A percentile compares a stretch with the other conserved stretches of the same genome.
Evolutionary conservation across 1,284 basidiomycete species (phyloP).

Genomic region (Sporisorium graminicola): DNA sequence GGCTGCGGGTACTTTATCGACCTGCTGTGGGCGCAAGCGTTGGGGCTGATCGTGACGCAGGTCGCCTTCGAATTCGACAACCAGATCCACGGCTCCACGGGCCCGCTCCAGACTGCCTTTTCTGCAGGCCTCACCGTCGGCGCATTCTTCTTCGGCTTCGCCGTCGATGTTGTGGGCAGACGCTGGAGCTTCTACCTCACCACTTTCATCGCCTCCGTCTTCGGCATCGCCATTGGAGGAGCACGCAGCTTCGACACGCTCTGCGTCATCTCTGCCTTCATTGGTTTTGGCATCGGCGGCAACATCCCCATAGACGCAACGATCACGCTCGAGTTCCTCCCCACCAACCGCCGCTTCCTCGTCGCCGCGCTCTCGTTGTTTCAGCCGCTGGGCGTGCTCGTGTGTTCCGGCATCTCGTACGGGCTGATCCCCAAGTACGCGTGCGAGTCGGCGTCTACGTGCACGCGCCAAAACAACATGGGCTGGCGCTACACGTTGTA

Average conservation of each 20-base stretch:
- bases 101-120: constrained; percentile 56
- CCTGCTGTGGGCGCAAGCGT: constrained; percentile 64
- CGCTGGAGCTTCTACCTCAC: constrained; percentile 64
- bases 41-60: constrained; percentile 57
- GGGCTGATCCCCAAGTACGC: constrained; percentile 59
- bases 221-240: constrained; percentile 58
- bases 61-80: constrained; percentile 51
- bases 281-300: constrained; percentile 62
- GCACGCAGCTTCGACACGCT: constrained; percentile 54
- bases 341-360: constrained; percentile 53
- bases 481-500: constrained; percentile 67
- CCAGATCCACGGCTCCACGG: constrained; percentile 43
- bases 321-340: constrained; percentile 62
- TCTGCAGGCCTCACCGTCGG: constrained; percentile 62
- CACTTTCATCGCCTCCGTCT: constrained; percentile 57
- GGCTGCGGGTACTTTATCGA: constrained; percentile 66
- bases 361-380: constrained; percentile 60
- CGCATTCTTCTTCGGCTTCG: constrained; percentile 64
- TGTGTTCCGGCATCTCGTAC: constrained; percentile 62
- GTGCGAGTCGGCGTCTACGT: constrained; percentile 46
- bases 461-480: constrained; percentile 55
- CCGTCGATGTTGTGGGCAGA: constrained; percentile 62
- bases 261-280: constrained; percentile 53
- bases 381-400: constrained; percentile 65
- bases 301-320: constrained; percentile 65